Conservation (phyloP, 768 basidiomycete species). For the Agaricus sinodeliciosus region DNA sequence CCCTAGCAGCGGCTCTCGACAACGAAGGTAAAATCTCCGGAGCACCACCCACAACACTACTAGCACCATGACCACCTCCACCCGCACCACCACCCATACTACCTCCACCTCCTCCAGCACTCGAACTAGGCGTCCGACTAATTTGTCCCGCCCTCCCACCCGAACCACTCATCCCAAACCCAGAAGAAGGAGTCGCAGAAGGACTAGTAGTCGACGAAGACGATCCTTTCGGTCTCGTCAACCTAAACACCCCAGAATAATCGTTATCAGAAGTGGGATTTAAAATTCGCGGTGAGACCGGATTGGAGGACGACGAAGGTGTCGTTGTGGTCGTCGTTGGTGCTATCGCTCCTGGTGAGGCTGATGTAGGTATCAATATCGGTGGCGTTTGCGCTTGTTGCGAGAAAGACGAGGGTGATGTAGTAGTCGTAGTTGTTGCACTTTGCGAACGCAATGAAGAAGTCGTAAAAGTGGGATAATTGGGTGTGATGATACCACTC, state of each 20-base stretch:
- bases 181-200: not conserved
- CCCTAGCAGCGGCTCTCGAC: not conserved
- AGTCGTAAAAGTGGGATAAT: not conserved
- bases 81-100: not conserved
- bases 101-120: not conserved
- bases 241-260: slow-evolving; percentile 6
- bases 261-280: slow-evolving; percentile 1
- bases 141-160: not conserved
- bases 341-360: not conserved
- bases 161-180: not conserved
- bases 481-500: not conserved
- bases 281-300: slow-evolving; percentile 4
- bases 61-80: not conserved
- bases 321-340: not conserved
- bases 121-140: slow-evolving; percentile 2
- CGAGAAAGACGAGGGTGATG: not conserved
- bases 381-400: not conserved
- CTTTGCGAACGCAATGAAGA: too few relatives aligned
- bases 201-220: not conserved
- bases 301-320: not conserved
- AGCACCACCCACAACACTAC: not conserved
- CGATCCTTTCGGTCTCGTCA: not conserved
- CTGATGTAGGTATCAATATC: not conserved
- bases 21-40: not conserved
- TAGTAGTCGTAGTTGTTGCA: too few relatives aligned